Percentiles rank a stretch among this genome's conserved stretches.
These are phyloP conservation scores for Trypethelium eluteriae DNA, from an alignment of 495 filamentous ascomycete genomes.

Conservation along the genomic window DNA sequence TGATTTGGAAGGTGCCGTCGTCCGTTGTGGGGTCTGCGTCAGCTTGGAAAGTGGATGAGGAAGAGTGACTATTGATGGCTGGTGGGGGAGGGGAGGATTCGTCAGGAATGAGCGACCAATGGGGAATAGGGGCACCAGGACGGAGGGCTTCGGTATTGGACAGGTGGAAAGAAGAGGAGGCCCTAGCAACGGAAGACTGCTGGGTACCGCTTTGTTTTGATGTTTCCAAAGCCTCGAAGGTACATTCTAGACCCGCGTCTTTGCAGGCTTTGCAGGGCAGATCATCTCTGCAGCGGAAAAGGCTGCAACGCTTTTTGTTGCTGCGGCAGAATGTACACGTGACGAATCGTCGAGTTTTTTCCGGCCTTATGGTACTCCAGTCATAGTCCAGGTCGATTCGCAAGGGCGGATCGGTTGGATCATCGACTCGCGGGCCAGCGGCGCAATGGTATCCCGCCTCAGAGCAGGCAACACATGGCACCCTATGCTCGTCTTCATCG, in stretches of 20 bases:
- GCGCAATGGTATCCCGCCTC: conserved; percentile 22
- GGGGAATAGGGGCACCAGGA: neutral
- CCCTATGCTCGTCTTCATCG: conserved; percentile 15
- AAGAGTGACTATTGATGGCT: neutral
- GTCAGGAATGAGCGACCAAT: neutral
- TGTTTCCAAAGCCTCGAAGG: neutral
- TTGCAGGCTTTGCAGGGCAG: conserved; percentile 9
- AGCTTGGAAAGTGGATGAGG: neutral
- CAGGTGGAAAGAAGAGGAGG: no score
- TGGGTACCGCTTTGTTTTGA: neutral
- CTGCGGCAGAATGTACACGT: conserved; percentile 21
- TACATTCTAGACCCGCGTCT: conserved; percentile 1
- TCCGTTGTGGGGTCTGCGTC: no score
- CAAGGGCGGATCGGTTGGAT: conserved; percentile 13
- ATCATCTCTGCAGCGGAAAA: neutral
- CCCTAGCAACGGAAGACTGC: neutral
- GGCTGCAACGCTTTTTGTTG: conserved; percentile 13
- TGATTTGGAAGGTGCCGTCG: conserved; percentile 20
- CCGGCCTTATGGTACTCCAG: conserved; percentile 8
- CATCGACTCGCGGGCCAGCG: conserved; percentile 24
- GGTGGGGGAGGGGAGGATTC: neutral
- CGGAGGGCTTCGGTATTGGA: neutral
- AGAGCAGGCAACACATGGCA: conserved; percentile 25
- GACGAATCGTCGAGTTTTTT: conserved; percentile 11
- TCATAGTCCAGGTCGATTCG: conserved; percentile 12